A percentile compares a stretch with the other conserved stretches of the same genome.
Conservation (phyloP, 148 eudicot genomes). For the Rhododendron molle region DNA sequence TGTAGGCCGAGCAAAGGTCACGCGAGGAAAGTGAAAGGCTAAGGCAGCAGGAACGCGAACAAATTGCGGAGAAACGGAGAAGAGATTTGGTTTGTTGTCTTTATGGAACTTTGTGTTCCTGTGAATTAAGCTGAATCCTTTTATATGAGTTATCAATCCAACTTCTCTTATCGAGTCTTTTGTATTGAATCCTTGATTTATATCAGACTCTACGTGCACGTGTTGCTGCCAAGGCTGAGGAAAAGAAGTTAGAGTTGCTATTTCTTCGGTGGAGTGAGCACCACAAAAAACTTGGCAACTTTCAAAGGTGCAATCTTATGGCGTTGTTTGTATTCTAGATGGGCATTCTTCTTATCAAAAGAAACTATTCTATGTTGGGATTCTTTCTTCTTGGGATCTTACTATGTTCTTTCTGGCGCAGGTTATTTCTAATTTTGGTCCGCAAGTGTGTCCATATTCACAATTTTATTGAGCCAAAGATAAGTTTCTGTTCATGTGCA, state of each 20-base stretch:
- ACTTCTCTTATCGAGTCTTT: neutral
- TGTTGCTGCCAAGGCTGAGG: constrained; percentile 96
- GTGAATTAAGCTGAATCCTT: neutral
- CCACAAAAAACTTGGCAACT: constrained; percentile 88
- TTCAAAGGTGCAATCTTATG: constrained; percentile 55
- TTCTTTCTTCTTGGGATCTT: constrained; percentile 3
- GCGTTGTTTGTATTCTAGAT: neutral
- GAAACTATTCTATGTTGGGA: neutral
- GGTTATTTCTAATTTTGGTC: constrained; percentile 98
- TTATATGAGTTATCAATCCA: neutral
- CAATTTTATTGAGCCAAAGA: constrained; percentile 98
- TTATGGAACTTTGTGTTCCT: neutral
- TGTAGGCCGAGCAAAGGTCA: constrained; percentile 84
- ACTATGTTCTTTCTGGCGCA: constrained; percentile 26
- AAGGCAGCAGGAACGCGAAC: constrained; percentile 93
- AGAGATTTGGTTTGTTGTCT: constrained; percentile 67
- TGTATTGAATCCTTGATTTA: constrained; percentile 2
- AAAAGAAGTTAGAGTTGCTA: constrained; percentile 85
- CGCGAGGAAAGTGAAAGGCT: constrained; percentile 93
- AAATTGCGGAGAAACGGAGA: constrained; percentile 80
- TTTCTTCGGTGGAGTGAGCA: constrained; percentile 98
- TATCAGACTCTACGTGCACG: constrained; percentile 74
- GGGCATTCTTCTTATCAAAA: neutral
- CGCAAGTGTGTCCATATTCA: constrained; percentile 96
- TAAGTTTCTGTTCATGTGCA: constrained; percentile 90